phyloP scores from a whole-genome alignment of 331 rosid species.

The Spiraea crenata region DNA sequence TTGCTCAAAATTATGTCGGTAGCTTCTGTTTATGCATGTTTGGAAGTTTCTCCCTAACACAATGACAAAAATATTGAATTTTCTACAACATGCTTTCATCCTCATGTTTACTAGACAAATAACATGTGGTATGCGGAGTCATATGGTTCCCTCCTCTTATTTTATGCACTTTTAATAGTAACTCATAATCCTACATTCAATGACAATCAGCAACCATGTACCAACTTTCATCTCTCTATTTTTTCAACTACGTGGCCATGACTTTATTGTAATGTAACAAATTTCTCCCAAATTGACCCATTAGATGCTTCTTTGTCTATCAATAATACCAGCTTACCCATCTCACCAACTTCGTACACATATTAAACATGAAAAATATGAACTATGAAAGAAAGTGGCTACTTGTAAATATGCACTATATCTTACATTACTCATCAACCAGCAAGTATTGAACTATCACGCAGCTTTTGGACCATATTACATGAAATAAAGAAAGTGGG shows the following conservation, averaged over 20 bases:
- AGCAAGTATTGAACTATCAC: not conserved
- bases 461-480: not conserved
- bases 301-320: not conserved
- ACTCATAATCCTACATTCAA: no score
- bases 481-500: not conserved
- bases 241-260: not conserved
- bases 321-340: not conserved
- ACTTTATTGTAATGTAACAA: conserved; percentile 15
- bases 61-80: no score
- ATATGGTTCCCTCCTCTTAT: no score
- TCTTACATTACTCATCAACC: not conserved
- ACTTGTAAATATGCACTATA: not conserved
- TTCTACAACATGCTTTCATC: no score
- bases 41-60: no score
- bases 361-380: not conserved
- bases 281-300: not conserved
- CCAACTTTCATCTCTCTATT: not conserved
- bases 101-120: no score
- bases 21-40: no score
- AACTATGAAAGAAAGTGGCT: not conserved
- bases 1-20: no score
- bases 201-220: no score
- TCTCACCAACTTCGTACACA: not conserved
- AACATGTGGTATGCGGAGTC: no score
- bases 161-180: no score